Base-by-base conservation (phyloP, 192 early-diverging fungal genomes). In the Backusella circina region DNA sequence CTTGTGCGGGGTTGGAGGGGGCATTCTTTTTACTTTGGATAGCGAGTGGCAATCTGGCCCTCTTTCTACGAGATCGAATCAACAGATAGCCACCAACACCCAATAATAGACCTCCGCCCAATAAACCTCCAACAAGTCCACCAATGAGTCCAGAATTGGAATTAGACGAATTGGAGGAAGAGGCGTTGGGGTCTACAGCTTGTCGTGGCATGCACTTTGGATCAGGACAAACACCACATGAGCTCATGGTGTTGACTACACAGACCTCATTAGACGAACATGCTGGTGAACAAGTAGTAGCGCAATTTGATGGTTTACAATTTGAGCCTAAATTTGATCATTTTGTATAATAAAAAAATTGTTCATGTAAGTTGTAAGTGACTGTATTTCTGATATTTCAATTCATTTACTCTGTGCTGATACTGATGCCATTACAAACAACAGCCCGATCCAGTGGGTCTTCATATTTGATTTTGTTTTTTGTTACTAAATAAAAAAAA, bases 101-200 rank as follows among this genome's bases (percentile, higher is more conserved):
- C 15, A 65, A 67, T n/a, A 65, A 30, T 28, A 74, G 50, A 10
- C 73, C 76, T 12, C 75, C 41, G 21, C 77, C 51, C 15, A 78
- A 7, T 21, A 74, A 32, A 50, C 44, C 80, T 5, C 77, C 77
- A 0, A 78, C 35, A 16, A 82, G 26, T 23, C 80, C 80, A 10
- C 80, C 80, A n/a, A 82, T 65, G 10, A 82, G 38, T 0, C 76
- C 76, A 15, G 73, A 73, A 64, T 75, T 72, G 54, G 74, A 47
- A 6, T 23, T 64, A 7, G 44, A 66, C 28, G 70, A 67, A 37
- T 39, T 26, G 32, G 33, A 23, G 3, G 76, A 66, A 30, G 70
- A 36, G 10, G 61, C 21, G 6, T 16, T 21, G 41, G 51, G 23
- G 16, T 36, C 28, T 37, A 36, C 16, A 67, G 30, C 12, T 26